phyloP scores from a whole-genome alignment of 148 eudicot genomes.

The Chenopodium formosanum region DNA sequence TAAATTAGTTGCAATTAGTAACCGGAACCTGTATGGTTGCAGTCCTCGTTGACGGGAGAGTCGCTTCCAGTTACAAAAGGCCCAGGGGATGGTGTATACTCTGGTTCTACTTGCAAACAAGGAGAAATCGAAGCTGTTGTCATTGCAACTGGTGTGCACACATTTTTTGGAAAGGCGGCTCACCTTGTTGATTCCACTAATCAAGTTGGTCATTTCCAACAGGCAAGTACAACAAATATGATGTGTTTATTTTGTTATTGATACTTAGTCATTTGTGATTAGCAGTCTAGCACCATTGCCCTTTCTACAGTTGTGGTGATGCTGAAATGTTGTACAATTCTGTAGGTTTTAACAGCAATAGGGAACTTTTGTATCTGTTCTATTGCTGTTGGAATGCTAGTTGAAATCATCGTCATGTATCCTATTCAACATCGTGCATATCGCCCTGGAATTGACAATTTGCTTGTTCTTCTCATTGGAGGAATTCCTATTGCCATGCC shows the following conservation, averaged over 20 bases:
- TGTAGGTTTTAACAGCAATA: constrained; percentile 91
- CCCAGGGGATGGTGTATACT: constrained; percentile 96
- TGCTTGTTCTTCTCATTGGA: constrained; percentile 97
- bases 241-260: background rate
- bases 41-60: constrained; percentile 97
- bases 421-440: constrained; percentile 87
- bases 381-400: constrained; percentile 91
- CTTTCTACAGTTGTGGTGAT: constrained; percentile 1
- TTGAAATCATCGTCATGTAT: constrained; percentile 92
- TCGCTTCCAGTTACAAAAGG: constrained; percentile 98
- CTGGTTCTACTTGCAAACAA: constrained; percentile 98
- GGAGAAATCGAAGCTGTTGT: constrained; percentile 97
- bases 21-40: constrained; percentile 30
- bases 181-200: constrained; percentile 93
- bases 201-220: constrained; percentile 97
- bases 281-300: background rate
- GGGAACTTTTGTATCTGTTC: constrained; percentile 98
- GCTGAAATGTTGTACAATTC: constrained; percentile 6
- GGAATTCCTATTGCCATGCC: constrained; percentile 99
- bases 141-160: constrained; percentile 97
- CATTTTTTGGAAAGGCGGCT: constrained; percentile 98
- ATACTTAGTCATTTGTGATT: background rate
- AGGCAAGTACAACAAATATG: constrained; percentile 45
- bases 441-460: constrained; percentile 98
- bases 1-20: background rate